These are phyloP conservation scores for Pyrus pyrifolia DNA, from an alignment of 306 rosid species.

Conservation along the genomic window DNA sequence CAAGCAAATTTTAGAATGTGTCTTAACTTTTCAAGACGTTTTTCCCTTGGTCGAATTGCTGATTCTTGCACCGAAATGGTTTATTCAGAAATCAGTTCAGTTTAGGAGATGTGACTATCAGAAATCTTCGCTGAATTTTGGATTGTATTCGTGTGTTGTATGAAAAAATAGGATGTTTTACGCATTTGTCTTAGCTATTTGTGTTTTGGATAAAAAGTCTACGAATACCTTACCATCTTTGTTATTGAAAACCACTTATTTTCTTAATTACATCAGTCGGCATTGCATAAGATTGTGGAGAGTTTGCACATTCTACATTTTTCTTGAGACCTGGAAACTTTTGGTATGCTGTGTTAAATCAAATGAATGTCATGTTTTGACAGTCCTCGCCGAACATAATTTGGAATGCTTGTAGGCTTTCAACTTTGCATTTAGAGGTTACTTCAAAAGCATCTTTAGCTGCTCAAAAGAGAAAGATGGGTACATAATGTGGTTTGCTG, in stretches of 20 bases:
- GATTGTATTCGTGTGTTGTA: background rate
- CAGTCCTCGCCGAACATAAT: slow-evolving; percentile 47
- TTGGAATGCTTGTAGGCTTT: slow-evolving; percentile 87
- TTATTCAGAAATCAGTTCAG: background rate
- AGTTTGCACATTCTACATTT: background rate
- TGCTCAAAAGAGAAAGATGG: slow-evolving; percentile 87
- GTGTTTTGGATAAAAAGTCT: background rate
- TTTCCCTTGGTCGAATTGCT: background rate
- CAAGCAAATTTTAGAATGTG: background rate
- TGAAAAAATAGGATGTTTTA: background rate
- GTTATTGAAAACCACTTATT: background rate
- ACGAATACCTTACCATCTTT: background rate
- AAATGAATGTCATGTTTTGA: background rate
- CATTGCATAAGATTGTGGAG: background rate
- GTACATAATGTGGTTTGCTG: slow-evolving; percentile 82
- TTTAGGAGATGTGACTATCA: background rate
- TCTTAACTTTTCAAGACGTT: background rate
- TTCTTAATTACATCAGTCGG: background rate
- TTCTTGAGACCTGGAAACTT: background rate
- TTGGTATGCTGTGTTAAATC: background rate
- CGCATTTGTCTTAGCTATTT: background rate
- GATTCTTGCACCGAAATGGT: background rate
- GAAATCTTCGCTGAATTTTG: background rate
- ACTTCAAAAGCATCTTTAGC: slow-evolving; percentile 86
- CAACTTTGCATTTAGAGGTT: slow-evolving; percentile 99